Base-by-base conservation (phyloP, 164 flowering plant genomes). In the Platanus orientalis region DNA sequence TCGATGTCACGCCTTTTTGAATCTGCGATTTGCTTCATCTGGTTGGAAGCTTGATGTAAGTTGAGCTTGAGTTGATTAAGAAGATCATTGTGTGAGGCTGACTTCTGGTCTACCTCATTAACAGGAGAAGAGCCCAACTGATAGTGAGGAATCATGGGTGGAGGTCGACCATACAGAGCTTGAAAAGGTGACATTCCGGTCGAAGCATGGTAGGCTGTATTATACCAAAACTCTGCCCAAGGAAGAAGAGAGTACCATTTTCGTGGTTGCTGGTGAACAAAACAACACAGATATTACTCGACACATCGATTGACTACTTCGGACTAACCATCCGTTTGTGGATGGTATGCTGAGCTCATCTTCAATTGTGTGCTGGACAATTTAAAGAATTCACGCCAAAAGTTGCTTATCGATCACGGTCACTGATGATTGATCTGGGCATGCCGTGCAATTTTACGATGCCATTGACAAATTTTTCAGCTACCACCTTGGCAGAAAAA, bases 1-100 rank as follows among this genome's bases (percentile, higher is more conserved):
- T 48, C 26, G 0, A 27, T 61, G 39, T 61, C 39, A 11, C 27
- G 26, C 17, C 54, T 36, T 2, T 26, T 19, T 30, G 21, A 17
- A 32, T 57, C 60, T 14, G 60, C 44, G 1, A 17, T 32, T n/a
- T 32, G 44, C 23, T 59, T 59, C 62, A 59, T 59, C n/a, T n/a
- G 50, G 9, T 23, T 23, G 9, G 27, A 26, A 24, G 65, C 57
- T 13, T 19, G 40, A 17, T 34, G 57, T 36, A 62, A 51, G 47
- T 50, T 62, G 6, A 2, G 6, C 23, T 59, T 26, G 1, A 59
- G 28, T 59, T 7, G 2, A 1, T 59, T 7, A 0, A 42, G n/a
- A 6, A 36, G 25, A 3, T 2, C 26, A 24, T 59, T 23, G 1
- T 14, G 28, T 36, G 2, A 6, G 2, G 7, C 29, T 6, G 20